These are phyloP conservation scores for Zygosaccharomyces bisporus DNA, from an alignment of 805 yeast genomes.

Conservation along the genomic window DNA sequence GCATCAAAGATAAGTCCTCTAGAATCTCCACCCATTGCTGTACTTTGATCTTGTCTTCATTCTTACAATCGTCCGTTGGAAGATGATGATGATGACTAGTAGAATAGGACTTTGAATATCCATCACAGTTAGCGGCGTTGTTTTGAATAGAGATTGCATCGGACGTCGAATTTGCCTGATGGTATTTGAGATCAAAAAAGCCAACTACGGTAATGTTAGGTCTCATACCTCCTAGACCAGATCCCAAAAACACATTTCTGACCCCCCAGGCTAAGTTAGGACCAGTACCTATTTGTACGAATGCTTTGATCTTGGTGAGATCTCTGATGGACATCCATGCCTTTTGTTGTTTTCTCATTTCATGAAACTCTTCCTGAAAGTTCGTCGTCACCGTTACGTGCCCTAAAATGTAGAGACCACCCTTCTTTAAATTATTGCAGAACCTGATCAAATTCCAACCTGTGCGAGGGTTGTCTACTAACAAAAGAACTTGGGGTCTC, in stretches of 20 bases:
- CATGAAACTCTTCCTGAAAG: slow-evolving; percentile 63
- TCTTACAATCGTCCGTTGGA: slow-evolving; percentile 77
- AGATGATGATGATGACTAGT: slow-evolving; percentile 40
- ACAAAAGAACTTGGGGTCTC: slow-evolving; percentile 89
- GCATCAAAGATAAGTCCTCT: slow-evolving; percentile 85
- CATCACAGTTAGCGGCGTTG: slow-evolving; percentile 16
- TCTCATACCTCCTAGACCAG: slow-evolving; percentile 98
- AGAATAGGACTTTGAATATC: slow-evolving; percentile 23
- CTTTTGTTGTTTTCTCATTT: slow-evolving; percentile 63
- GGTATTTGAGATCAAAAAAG: slow-evolving; percentile 59
- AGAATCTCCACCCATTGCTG: slow-evolving; percentile 88
- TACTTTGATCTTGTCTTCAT: slow-evolving; percentile 63
- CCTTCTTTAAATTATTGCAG: slow-evolving; percentile 92
- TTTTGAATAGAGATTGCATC: slow-evolving; percentile 8
- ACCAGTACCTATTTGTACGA: slow-evolving; percentile 87
- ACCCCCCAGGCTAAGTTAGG: slow-evolving; percentile 93
- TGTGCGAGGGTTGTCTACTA: slow-evolving; percentile 89
- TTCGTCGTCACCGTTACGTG: slow-evolving; percentile 67
- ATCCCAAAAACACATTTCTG: slow-evolving; percentile 82
- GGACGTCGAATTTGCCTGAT: slow-evolving; percentile 13
- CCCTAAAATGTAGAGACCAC: slow-evolving; percentile 88
- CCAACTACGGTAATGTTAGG: slow-evolving; percentile 95
- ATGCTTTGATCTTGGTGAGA: slow-evolving; percentile 75
- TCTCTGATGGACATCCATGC: slow-evolving; percentile 88
- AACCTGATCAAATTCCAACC: slow-evolving; percentile 89